Base-by-base conservation (phyloP, 371 early-diverging fungal genomes). In the Entomophthora muscae region DNA sequence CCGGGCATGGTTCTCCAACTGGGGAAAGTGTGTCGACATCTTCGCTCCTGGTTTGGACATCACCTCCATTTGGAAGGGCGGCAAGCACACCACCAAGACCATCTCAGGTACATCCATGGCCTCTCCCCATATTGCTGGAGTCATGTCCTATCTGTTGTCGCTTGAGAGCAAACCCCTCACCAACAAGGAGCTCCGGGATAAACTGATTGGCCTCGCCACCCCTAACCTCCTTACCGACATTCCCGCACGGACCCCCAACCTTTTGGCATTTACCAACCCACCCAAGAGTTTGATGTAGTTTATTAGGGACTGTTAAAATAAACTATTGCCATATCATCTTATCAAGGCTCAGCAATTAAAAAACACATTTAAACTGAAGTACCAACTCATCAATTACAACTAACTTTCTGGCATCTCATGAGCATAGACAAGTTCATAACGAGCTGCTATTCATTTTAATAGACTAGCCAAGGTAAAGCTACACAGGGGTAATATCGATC, bases 51-150 rank as follows among this genome's bases (percentile, higher is more conserved):
- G 99, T 53, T 78, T 86, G 65, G 84, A 94, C 69, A 95, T 99
- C 61, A 67, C 76, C 52, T 91, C 93, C 59, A 79, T 88, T 59
- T 98, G 94, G 94, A 89, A 83, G 68, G 91, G 91, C 28, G 78
- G 79, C 66, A 74, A 75, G 53, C 65, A 64, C 68, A 83, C 81
- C 63, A 87, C 82, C 71, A 92, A 90, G 76, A 87, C 86, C 32
- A 91, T 95, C 69, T 93, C 94, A 52, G 99, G 99, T 62, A 99
- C 99, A 12, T 91, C 94, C 51, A 99, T 99, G n/a, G n/a, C n/a
- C n/a, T n/a, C n/a, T n/a, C n/a, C n/a, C n/a, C n/a, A n/a, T n/a
- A n/a, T n/a, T n/a, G 99, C 90, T 68, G 99, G 99, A 63, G 78
- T 95, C 51, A 83, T 95, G 63, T 98, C 98, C 53, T 83, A 90